These are phyloP conservation scores for Vaucheria bursata DNA, from an alignment of 352 stramenopile genomes.

Conservation along the genomic window DNA sequence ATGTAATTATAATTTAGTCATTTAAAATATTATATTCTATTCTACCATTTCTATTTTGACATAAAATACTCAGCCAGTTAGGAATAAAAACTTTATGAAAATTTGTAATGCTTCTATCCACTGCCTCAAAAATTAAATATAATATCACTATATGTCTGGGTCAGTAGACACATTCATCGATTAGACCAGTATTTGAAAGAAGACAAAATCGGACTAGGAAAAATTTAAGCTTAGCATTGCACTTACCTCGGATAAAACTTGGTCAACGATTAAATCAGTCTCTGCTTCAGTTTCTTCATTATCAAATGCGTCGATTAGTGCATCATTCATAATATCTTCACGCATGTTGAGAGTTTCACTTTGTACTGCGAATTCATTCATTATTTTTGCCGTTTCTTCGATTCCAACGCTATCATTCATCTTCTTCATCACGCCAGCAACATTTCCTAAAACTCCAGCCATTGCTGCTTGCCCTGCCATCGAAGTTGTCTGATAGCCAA, in stretches of 20 bases:
- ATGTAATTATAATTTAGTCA: too few species aligned
- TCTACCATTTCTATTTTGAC: too few species aligned
- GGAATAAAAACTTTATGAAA: too few species aligned
- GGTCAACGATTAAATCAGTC: constrained; percentile 35
- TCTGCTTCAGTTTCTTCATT: constrained; percentile 31
- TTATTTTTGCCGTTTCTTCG: constrained; percentile 26
- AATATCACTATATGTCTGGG: too few species aligned
- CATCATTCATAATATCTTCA: constrained; percentile 45
- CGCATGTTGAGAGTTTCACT: constrained; percentile 41
- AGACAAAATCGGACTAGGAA: too few species aligned
- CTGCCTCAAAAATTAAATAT: too few species aligned
- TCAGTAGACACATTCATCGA: too few species aligned
- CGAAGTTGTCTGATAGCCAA: constrained; percentile 10
- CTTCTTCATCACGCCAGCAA: constrained; percentile 45
- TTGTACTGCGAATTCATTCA: constrained; percentile 40
- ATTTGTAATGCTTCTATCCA: too few species aligned
- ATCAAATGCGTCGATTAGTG: constrained; percentile 45
- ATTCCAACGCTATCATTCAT: constrained; percentile 34
- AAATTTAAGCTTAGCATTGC: too few species aligned
- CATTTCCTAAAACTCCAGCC: constrained; percentile 42
- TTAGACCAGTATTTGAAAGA: too few species aligned
- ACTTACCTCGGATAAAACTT: constrained; percentile 30
- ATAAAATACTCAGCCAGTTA: too few species aligned
- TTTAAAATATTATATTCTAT: too few species aligned
- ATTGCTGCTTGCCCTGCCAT: constrained; percentile 16